These are phyloP conservation scores for Rhizopus microsporus DNA, from an alignment of 371 early-diverging fungal genomes.

Conservation along the genomic window DNA sequence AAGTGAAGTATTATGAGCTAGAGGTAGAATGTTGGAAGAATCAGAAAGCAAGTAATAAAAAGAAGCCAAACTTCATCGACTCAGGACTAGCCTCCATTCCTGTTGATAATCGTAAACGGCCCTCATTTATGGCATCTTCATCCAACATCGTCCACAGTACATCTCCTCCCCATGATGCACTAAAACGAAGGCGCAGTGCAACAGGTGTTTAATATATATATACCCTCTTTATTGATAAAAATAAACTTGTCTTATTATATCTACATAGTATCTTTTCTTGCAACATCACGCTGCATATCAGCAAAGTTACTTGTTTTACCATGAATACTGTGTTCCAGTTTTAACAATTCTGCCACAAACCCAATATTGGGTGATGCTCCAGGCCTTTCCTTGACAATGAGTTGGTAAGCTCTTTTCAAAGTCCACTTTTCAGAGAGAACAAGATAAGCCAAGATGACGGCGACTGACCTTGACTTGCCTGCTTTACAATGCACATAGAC, in stretches of 20 bases:
- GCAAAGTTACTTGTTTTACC: slow-evolving; percentile 53
- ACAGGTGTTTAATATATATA: background rate
- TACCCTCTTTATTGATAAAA: background rate
- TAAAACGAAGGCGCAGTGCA: slow-evolving; percentile 4
- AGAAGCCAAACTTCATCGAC: slow-evolving; percentile 9
- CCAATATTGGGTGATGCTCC: slow-evolving; percentile 85
- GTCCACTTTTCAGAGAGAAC: slow-evolving; percentile 69
- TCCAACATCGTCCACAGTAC: slow-evolving; percentile 4
- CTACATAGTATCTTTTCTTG: background rate
- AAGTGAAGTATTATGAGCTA: slow-evolving; percentile 61
- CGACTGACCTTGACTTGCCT: slow-evolving; percentile 81
- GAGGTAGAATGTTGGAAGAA: slow-evolving; percentile 56
- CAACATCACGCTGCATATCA: slow-evolving; percentile 5
- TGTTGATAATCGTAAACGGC: background rate
- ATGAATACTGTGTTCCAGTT: slow-evolving; percentile 66
- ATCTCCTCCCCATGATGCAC: slow-evolving; percentile 4
- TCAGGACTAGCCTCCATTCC: slow-evolving; percentile 22
- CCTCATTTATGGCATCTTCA: slow-evolving; percentile 2
- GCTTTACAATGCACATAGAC: slow-evolving; percentile 89
- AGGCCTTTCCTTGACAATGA: slow-evolving; percentile 66
- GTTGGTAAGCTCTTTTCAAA: slow-evolving; percentile 70
- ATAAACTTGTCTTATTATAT: background rate
- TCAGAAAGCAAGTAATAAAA: slow-evolving; percentile 4
- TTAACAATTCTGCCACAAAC: slow-evolving; percentile 77
- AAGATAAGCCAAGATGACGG: slow-evolving; percentile 77